A percentile compares a stretch with the other conserved stretches of the same genome.
phyloP scores from a whole-genome alignment of 2,329 filamentous ascomycete species.

The Botrytis fabae region DNA sequence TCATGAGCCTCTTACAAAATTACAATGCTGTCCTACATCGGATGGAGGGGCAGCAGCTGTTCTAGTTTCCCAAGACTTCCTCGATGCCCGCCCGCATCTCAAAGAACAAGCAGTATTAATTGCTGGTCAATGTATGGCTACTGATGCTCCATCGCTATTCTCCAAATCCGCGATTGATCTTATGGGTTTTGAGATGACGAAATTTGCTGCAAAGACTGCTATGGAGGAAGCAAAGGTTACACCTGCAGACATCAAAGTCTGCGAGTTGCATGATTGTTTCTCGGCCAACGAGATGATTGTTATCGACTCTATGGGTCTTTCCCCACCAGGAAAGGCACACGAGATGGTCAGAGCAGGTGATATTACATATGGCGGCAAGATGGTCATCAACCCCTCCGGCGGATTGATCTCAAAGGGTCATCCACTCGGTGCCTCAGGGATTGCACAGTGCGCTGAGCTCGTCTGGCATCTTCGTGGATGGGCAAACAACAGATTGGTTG shows the following conservation, averaged over 20 bases:
- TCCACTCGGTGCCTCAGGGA: conserved; percentile 88
- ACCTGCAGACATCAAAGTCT: conserved; percentile 72
- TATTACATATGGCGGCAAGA: conserved; percentile 79
- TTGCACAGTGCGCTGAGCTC: conserved; percentile 92
- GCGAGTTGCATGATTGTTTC: conserved; percentile 97
- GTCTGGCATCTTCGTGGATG: conserved; percentile 95
- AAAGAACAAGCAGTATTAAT: conserved; percentile 82
- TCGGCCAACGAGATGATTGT: conserved; percentile 90
- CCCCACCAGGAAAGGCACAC: conserved; percentile 79
- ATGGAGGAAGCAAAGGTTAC: conserved; percentile 70
- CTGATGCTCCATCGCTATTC: conserved; percentile 79
- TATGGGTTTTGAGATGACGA: conserved; percentile 84
- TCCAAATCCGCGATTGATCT: conserved; percentile 80
- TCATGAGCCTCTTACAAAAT: conserved; percentile 85
- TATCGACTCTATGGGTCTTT: conserved; percentile 82
- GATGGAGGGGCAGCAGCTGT: conserved; percentile 89
- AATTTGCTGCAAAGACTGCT: conserved; percentile 68
- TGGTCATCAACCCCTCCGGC: conserved; percentile 89
- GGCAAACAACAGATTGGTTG: conserved; percentile 83
- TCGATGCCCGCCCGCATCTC: conserved; percentile 80
- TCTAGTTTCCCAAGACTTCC: conserved; percentile 84
- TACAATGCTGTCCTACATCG: conserved; percentile 97
- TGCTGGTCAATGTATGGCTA: conserved; percentile 84
- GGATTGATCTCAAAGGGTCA: conserved; percentile 96
- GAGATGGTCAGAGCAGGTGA: conserved; percentile 84